phyloP scores from a whole-genome alignment of 305 asterid genomes.

The Fraxinus sp. region DNA sequence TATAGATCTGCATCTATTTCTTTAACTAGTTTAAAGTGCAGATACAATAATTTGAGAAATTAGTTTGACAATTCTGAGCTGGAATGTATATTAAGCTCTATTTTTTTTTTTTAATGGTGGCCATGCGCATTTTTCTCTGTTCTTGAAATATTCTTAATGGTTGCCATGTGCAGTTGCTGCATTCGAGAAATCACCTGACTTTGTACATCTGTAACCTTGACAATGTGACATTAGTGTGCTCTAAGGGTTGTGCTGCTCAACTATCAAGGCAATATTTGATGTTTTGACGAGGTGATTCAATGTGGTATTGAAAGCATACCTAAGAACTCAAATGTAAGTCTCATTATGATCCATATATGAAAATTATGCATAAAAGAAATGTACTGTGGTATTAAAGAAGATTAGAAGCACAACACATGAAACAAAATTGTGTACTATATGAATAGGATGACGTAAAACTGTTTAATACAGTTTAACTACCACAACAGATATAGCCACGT shows the following conservation, averaged over 20 bases:
- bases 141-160: constrained; percentile 3
- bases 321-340: not conserved
- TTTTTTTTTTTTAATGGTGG: not conserved
- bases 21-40: constrained; percentile 3
- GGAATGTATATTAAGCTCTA: not conserved
- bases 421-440: not conserved
- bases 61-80: constrained; percentile 18
- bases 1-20: constrained; percentile 14
- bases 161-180: constrained; percentile 20
- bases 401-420: not conserved
- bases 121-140: constrained; percentile 25
- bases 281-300: not conserved
- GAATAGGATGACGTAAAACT: not conserved
- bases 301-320: too few relatives aligned
- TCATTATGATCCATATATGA: not conserved
- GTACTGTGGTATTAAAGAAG: not conserved
- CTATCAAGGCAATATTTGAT: not conserved
- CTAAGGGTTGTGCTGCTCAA: not conserved
- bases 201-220: not conserved
- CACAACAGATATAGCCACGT: not conserved
- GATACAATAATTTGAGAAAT: constrained; percentile 8
- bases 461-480: constrained; percentile 12
- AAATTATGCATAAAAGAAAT: not conserved
- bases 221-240: not conserved
- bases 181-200: not conserved